These are phyloP conservation scores for Tricholoma hemisulphureum DNA, from an alignment of 768 basidiomycete genomes.

Conservation along the genomic window DNA sequence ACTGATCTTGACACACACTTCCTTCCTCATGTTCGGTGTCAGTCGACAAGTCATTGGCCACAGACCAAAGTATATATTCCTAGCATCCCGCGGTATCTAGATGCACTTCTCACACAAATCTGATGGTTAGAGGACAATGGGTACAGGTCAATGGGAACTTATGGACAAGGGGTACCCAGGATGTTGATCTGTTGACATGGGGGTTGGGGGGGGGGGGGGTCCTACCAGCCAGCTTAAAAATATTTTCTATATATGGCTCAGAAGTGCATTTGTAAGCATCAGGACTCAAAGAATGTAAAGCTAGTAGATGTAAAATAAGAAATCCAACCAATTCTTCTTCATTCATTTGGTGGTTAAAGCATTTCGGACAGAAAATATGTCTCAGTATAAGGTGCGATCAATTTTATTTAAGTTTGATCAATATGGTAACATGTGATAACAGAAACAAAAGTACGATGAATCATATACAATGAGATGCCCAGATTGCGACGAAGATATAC, in stretches of 20 bases:
- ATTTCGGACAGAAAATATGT: too few species aligned
- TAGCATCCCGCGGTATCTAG: constrained; percentile 7
- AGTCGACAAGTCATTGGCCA: constrained; percentile 12
- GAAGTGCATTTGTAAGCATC: too few species aligned
- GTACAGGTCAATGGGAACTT: constrained; percentile 5
- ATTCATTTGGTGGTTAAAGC: too few species aligned
- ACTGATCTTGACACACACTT: constrained; percentile 12
- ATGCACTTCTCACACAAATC: constrained; percentile 15
- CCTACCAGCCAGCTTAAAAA: background rate
- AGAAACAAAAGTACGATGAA: background rate
- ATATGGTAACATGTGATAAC: background rate
- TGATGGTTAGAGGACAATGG: constrained; percentile 13
- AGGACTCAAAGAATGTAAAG: background rate
- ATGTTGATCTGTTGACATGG: too few species aligned
- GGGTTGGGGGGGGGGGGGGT: background rate
- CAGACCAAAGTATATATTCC: constrained; percentile 6
- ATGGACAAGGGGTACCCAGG: too few species aligned
- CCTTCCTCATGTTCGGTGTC: constrained; percentile 14
- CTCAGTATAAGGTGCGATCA: too few species aligned
- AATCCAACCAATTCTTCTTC: too few species aligned
- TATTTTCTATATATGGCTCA: too few species aligned
- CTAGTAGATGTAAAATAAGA: too few species aligned
- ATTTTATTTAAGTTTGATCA: background rate
- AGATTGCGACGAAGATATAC: too few species aligned
- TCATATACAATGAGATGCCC: too few species aligned